Percentiles rank a stretch among this genome's conserved stretches.
These are phyloP conservation scores for Aquilaria agallochum DNA, from an alignment of 441 rosid species.

Conservation along the genomic window DNA sequence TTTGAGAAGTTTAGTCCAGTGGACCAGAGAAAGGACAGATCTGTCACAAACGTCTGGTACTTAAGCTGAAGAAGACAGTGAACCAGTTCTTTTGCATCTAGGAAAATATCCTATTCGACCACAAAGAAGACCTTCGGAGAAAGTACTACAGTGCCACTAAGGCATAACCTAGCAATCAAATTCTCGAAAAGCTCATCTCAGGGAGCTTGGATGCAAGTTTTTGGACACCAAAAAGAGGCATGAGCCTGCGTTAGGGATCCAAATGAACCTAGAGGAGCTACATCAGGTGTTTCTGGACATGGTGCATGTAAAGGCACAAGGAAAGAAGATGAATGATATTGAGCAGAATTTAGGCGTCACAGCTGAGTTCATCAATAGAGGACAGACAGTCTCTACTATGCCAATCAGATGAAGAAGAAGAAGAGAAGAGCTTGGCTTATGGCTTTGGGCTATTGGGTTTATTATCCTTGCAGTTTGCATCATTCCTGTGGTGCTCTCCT, in stretches of 20 bases:
- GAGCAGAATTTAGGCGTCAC: slow-evolving; percentile 63
- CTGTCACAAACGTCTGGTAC: slow-evolving; percentile 49
- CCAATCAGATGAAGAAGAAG: slow-evolving; percentile 60
- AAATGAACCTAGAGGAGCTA: slow-evolving; percentile 64
- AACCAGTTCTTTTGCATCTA: slow-evolving; percentile 59
- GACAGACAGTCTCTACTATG: slow-evolving; percentile 62
- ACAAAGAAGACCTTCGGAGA: slow-evolving; percentile 65
- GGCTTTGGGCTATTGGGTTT: slow-evolving; percentile 45
- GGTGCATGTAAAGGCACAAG: slow-evolving; percentile 72
- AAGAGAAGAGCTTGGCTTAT: slow-evolving; percentile 31
- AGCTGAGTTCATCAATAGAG: slow-evolving; percentile 51
- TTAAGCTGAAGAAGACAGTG: slow-evolving; percentile 53
- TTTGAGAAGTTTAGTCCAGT: slow-evolving; percentile 44
- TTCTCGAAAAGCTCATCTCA: slow-evolving; percentile 48
- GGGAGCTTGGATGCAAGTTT: slow-evolving; percentile 33
- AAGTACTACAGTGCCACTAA: slow-evolving; percentile 31
- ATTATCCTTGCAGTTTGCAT: slow-evolving; percentile 56
- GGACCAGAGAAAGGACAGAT: slow-evolving; percentile 24
- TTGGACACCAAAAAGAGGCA: slow-evolving; percentile 48
- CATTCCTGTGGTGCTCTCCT: slow-evolving; percentile 50
- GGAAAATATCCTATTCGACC: slow-evolving; percentile 52
- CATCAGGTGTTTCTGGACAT: slow-evolving; percentile 87
- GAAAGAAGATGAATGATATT: slow-evolving; percentile 63
- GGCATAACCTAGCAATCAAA: slow-evolving; percentile 52
- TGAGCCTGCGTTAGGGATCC: slow-evolving; percentile 62